Evolutionary conservation across 805 yeast genomes (phyloP).

Genomic region (Saccharomycopsis oosterbeekiorum): DNA sequence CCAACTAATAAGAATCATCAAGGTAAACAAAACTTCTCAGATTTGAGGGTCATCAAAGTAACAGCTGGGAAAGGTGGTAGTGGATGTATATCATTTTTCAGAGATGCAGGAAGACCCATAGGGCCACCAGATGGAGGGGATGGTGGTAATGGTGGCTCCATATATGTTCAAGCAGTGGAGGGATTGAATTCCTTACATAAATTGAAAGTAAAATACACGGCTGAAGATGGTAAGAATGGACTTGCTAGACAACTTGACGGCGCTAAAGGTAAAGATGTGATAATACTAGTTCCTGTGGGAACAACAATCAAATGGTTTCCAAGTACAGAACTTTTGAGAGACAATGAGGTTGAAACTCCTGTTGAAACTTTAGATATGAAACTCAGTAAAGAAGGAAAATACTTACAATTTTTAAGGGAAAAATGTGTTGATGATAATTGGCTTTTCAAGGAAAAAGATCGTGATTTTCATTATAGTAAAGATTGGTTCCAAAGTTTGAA

Average conservation of each 20-base stretch:
- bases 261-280: constrained; percentile 65
- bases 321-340: constrained; percentile 44
- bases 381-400: constrained; percentile 25
- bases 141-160: constrained; percentile 88
- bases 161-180: constrained; percentile 72
- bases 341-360: constrained; percentile 19
- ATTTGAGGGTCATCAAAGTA: constrained; percentile 56
- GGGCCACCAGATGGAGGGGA: constrained; percentile 99
- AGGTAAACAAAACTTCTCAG: constrained; percentile 38
- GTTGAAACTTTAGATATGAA: constrained; percentile 24
- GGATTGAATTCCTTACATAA: constrained; percentile 65
- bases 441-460: constrained; percentile 73
- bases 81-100: constrained; percentile 75
- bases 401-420: constrained; percentile 50
- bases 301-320: constrained; percentile 82
- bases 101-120: constrained; percentile 73
- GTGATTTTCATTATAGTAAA: constrained; percentile 54
- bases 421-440: constrained; percentile 77
- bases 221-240: constrained; percentile 66
- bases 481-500: constrained; percentile 60
- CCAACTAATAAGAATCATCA: constrained; percentile 23
- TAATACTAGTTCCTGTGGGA: constrained; percentile 86
- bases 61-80: constrained; percentile 81
- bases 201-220: constrained; percentile 55
- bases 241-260: constrained; percentile 76